Percentiles rank a stretch among this genome's conserved stretches.
These are phyloP conservation scores for Leucaena leucocephala DNA, from an alignment of 306 rosid genomes.

Conservation along the genomic window DNA sequence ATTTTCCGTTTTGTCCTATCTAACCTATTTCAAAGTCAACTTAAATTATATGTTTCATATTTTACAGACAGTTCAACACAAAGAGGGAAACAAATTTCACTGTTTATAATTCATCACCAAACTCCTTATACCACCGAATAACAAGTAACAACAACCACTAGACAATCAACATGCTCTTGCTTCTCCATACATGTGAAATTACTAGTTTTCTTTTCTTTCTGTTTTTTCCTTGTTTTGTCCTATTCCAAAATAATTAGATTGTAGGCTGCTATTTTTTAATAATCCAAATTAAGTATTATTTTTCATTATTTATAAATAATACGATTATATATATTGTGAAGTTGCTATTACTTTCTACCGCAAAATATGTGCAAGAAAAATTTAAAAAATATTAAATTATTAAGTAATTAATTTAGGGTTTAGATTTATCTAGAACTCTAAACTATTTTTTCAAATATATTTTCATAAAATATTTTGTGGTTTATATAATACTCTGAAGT, in stretches of 20 bases:
- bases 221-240: neutral
- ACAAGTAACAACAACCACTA: neutral
- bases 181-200: neutral
- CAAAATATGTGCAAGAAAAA: no score
- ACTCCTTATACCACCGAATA: neutral
- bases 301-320: no score
- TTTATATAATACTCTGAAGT: no score
- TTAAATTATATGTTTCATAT: neutral
- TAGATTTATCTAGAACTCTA: no score
- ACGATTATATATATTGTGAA: no score
- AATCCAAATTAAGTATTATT: no score
- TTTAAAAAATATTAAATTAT: no score
- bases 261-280: no score
- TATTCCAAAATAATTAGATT: neutral
- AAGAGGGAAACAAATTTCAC: neutral
- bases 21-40: neutral
- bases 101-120: neutral
- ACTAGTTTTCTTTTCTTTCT: neutral
- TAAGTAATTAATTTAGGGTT: no score
- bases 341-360: no score
- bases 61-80: neutral
- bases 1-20: neutral
- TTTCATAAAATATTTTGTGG: no score
- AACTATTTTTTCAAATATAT: no score
- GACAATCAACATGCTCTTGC: slow-evolving; percentile 9